Evolutionary conservation across 768 basidiomycete genomes (phyloP).

Genomic region (Candolleomyces efflorescens): DNA sequence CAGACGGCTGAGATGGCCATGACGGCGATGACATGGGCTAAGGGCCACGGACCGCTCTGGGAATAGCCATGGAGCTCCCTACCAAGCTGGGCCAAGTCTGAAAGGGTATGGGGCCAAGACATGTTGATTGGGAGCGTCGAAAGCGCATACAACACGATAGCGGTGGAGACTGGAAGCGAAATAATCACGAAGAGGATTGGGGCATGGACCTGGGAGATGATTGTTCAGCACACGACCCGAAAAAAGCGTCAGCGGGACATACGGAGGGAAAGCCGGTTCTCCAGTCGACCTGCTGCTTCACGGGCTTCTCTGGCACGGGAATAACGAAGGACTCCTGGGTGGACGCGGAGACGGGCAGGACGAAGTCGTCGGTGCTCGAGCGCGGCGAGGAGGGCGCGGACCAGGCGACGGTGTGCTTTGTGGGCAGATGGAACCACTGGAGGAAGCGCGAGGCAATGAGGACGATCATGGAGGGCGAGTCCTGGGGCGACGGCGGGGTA

Average conservation of each 20-base stretch:
- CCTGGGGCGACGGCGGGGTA: conserved; percentile 12
- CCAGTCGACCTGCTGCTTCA: conserved; percentile 17
- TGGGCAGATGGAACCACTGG: conserved; percentile 45
- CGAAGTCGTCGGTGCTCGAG: conserved; percentile 36
- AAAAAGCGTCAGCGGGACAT: not conserved
- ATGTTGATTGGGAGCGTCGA: conserved; percentile 76
- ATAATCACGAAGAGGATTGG: conserved; percentile 43
- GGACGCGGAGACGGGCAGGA: conserved; percentile 29
- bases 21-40: conserved; percentile 77
- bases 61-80: conserved; percentile 75
- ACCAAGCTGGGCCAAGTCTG: conserved; percentile 73
- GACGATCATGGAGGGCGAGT: conserved; percentile 45
- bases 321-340: conserved; percentile 39
- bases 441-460: conserved; percentile 48
- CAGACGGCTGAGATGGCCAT: conserved; percentile 82
- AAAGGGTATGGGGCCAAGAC: conserved; percentile 70
- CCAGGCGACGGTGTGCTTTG: conserved; percentile 36
- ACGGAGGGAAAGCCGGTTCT: not conserved
- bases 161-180: conserved; percentile 64
- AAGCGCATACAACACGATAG: conserved; percentile 64
- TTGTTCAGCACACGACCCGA: not conserved
- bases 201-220: conserved; percentile 27
- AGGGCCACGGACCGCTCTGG: conserved; percentile 58
- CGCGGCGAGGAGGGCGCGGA: conserved; percentile 43
- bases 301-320: conserved; percentile 31